Evolutionary conservation across 352 stramenopile genomes (phyloP).

Genomic region (Globisporangium apiculatum): DNA sequence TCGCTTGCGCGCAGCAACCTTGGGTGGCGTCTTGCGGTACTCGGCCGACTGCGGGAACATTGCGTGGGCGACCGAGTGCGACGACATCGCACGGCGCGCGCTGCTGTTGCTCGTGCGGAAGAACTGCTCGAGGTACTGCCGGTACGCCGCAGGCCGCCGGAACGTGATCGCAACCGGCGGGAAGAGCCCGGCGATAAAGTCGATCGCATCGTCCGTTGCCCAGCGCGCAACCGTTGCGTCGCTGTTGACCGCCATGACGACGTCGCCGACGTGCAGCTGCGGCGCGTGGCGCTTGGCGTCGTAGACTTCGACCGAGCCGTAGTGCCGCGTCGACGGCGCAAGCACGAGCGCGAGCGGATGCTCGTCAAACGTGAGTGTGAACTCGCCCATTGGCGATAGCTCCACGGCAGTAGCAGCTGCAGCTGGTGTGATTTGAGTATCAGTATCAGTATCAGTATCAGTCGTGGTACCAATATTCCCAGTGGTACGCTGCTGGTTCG

Average conservation of each 20-base stretch:
- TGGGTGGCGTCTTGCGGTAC: constrained; percentile 37
- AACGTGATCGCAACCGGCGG: constrained; percentile 46
- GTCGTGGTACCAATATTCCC: too few species aligned
- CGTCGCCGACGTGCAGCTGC: constrained; percentile 48
- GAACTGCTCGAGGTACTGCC: constrained; percentile 41
- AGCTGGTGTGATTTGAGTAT: constrained; percentile 4
- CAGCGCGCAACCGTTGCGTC: constrained; percentile 37
- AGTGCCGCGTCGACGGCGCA: constrained; percentile 61
- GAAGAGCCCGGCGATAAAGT: constrained; percentile 35
- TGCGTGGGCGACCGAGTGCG: constrained; percentile 37
- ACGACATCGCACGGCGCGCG: constrained; percentile 19
- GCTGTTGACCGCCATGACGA: constrained; percentile 61
- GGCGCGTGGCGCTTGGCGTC: constrained; percentile 40
- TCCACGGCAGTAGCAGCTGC: neutral
- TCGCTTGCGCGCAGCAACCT: constrained; percentile 2
- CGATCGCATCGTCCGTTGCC: constrained; percentile 47
- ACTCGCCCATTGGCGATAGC: constrained; percentile 51
- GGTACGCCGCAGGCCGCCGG: constrained; percentile 46
- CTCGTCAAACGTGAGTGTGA: constrained; percentile 45
- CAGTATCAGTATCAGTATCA: constrained; percentile 7
- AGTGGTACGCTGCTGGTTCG: too few species aligned
- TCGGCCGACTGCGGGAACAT: constrained; percentile 66
- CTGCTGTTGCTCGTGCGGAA: constrained; percentile 21
- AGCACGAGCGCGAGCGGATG: constrained; percentile 42
- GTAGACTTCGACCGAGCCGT: constrained; percentile 70